Percentiles rank a stretch among this genome's conserved stretches.
phyloP scores from a whole-genome alignment of 805 yeast genomes.

The Dipodascus geniculatus region DNA sequence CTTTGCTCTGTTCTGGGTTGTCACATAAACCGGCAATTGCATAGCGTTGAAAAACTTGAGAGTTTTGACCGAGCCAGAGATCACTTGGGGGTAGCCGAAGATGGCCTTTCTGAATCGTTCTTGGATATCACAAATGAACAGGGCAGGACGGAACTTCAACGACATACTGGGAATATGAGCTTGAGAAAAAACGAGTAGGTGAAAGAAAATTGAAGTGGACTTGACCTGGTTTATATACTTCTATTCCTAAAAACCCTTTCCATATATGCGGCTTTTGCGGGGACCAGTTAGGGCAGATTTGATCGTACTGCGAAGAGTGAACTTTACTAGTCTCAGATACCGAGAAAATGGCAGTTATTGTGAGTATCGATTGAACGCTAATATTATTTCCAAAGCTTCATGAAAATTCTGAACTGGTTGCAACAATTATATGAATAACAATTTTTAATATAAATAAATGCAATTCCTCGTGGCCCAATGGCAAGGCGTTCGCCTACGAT shows the following conservation, averaged over 20 bases:
- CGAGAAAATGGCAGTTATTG: no score
- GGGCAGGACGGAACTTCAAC: conserved; percentile 8
- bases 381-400: no score
- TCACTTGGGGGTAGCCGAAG: conserved; percentile 11
- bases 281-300: no score
- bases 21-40: conserved; percentile 13
- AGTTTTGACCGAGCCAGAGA: conserved; percentile 8
- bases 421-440: no score
- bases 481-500: conserved; percentile 21
- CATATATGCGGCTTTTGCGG: background rate
- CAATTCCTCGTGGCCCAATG: conserved; percentile 20
- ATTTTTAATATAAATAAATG: no score
- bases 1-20: conserved; percentile 13
- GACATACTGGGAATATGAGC: background rate
- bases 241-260: background rate
- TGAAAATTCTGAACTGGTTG: no score
- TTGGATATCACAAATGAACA: conserved; percentile 16
- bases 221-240: no score
- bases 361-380: no score
- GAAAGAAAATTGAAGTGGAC: no score
- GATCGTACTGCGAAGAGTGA: no score
- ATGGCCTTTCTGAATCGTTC: conserved; percentile 12
- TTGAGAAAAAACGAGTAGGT: no score
- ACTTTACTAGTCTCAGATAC: no score
- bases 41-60: conserved; percentile 11